Evolutionary conservation across 345 rosid genomes (phyloP).

Genomic region (Litchi chinensis): DNA sequence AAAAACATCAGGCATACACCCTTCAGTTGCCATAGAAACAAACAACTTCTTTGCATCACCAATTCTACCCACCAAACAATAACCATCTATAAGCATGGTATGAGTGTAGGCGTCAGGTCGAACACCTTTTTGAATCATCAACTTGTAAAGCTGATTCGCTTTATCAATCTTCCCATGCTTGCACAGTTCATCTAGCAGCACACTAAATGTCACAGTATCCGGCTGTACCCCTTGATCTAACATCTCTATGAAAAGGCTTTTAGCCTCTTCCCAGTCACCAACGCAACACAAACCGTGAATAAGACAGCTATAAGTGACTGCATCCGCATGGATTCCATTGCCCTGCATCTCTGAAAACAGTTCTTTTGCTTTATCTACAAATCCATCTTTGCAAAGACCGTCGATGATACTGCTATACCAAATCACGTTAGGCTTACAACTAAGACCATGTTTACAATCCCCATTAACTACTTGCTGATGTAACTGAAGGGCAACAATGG

Average conservation of each 20-base stretch:
- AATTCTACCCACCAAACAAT: not conserved
- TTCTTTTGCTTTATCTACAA: not conserved
- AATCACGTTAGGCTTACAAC: too few species aligned
- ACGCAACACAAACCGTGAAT: constrained; percentile 27
- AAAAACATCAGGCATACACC: not conserved
- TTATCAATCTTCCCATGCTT: not conserved
- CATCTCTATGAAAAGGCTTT: constrained; percentile 27
- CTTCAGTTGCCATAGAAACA: not conserved
- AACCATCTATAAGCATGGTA: constrained; percentile 5
- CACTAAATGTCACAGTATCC: not conserved
- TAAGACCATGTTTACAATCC: too few species aligned
- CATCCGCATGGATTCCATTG: constrained; percentile 19
- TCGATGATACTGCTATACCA: too few species aligned
- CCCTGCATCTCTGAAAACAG: not conserved
- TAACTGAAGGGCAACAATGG: too few species aligned
- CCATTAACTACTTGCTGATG: too few species aligned
- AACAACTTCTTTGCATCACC: not conserved
- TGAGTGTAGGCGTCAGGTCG: not conserved
- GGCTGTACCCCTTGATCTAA: not conserved
- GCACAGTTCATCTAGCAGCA: not conserved
- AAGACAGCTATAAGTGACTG: not conserved
- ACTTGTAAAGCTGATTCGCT: not conserved
- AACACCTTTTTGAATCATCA: not conserved
- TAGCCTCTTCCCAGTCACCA: constrained; percentile 26
- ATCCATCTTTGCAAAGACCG: too few species aligned